Conservation (phyloP, 2,329 filamentous ascomycete genomes). For the Paecilomyces variotii region DNA sequence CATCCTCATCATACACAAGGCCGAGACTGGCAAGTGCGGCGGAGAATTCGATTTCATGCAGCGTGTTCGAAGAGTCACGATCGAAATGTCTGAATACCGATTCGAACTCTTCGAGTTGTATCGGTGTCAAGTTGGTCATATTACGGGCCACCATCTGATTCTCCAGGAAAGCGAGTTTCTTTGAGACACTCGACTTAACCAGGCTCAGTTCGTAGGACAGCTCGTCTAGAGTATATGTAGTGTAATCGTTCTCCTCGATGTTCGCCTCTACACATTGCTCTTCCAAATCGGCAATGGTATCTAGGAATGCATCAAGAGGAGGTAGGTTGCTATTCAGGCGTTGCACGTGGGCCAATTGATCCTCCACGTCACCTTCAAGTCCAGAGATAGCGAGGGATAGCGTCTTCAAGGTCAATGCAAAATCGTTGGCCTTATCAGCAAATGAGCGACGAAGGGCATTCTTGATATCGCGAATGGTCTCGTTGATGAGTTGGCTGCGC, state of each 20-base stretch:
- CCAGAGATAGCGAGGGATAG: slow-evolving; percentile 91
- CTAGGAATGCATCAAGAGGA: slow-evolving; percentile 83
- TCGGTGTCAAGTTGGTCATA: slow-evolving; percentile 98
- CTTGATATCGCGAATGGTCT: slow-evolving; percentile 98
- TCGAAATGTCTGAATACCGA: slow-evolving; percentile 98
- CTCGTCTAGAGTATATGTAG: slow-evolving; percentile 98
- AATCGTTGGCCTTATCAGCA: slow-evolving; percentile 97
- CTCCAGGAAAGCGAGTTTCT: slow-evolving; percentile 93
- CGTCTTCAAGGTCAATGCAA: slow-evolving; percentile 89
- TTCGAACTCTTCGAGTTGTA: slow-evolving; percentile 97
- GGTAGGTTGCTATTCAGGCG: slow-evolving; percentile 76
- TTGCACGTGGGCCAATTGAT: slow-evolving; percentile 81
- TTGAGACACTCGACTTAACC: slow-evolving; percentile 84
- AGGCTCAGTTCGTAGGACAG: slow-evolving; percentile 86
- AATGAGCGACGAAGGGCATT: slow-evolving; percentile 87
- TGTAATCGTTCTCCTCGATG: slow-evolving; percentile 98
- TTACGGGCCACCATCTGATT: slow-evolving; percentile 97
- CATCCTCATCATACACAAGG: slow-evolving; percentile 90
- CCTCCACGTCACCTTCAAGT: slow-evolving; percentile 94
- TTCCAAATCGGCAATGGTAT: slow-evolving; percentile 78
- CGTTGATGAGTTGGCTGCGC: slow-evolving; percentile 89
- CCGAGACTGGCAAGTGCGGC: slow-evolving; percentile 91
- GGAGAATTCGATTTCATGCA: slow-evolving; percentile 91
- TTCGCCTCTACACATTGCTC: slow-evolving; percentile 90
- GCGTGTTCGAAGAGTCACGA: slow-evolving; percentile 78